phyloP scores from a whole-genome alignment of 495 filamentous ascomycete genomes.

The Annulohypoxylon stygium region DNA sequence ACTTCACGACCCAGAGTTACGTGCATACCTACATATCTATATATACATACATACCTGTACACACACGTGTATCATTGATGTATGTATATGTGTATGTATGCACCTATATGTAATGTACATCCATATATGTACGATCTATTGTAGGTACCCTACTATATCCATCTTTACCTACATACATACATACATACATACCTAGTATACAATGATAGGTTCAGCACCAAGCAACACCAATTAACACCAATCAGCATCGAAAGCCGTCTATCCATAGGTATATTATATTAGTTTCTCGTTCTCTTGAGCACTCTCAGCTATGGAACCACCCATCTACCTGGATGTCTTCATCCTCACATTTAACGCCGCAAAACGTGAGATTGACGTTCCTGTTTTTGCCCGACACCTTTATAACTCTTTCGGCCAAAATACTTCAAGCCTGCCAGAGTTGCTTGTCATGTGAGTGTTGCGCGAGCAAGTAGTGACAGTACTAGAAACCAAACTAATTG shows the following conservation, averaged over 20 bases:
- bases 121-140: too few relatives aligned
- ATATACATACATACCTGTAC: not conserved
- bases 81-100: not conserved
- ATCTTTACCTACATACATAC: not conserved
- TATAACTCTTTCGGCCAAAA: conserved; percentile 74
- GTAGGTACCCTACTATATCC: too few relatives aligned
- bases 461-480: not conserved
- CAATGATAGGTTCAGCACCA: not conserved
- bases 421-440: conserved; percentile 67
- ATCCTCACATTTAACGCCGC: conserved; percentile 94
- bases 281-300: not conserved
- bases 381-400: conserved; percentile 76
- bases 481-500: conserved; percentile 11
- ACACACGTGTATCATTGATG: not conserved
- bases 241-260: not conserved
- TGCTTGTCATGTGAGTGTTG: conserved; percentile 71
- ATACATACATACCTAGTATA: not conserved
- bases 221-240: not conserved
- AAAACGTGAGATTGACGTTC: conserved; percentile 70
- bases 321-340: conserved; percentile 68
- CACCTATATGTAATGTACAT: not conserved
- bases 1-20: not conserved
- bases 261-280: not conserved
- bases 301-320: conserved; percentile 25
- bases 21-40: not conserved